Evolutionary conservation across 768 basidiomycete species (phyloP).

Genomic region (Hysterangium stoloniferum): DNA sequence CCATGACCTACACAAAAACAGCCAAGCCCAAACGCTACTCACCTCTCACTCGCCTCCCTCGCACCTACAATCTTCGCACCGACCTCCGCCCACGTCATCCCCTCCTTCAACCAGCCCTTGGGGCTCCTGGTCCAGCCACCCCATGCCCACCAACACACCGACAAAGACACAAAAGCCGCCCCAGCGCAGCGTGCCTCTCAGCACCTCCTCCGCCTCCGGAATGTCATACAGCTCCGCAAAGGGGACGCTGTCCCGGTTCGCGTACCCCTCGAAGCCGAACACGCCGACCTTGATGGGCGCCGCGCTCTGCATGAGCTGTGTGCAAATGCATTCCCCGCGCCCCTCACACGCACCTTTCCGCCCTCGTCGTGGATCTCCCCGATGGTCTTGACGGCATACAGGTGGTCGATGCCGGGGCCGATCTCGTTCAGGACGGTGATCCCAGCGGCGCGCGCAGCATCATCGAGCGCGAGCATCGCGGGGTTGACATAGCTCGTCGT

Average conservation of each 20-base stretch:
- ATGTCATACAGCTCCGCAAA: slow-evolving; percentile 91
- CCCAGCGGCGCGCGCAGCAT: slow-evolving; percentile 74
- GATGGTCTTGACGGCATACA: slow-evolving; percentile 92
- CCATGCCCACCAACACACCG: slow-evolving; percentile 75
- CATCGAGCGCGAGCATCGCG: slow-evolving; percentile 82
- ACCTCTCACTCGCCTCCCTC: slow-evolving; percentile 63
- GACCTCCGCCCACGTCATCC: slow-evolving; percentile 77
- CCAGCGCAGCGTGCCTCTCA: slow-evolving; percentile 90
- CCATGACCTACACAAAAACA: too few relatives aligned
- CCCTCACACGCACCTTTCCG: slow-evolving; percentile 84
- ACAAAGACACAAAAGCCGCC: slow-evolving; percentile 97
- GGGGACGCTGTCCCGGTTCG: slow-evolving; percentile 88
- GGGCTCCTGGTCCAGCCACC: slow-evolving; percentile 72
- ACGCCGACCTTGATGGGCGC: too few relatives aligned
- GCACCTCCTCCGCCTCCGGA: slow-evolving; percentile 86
- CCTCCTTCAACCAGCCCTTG: slow-evolving; percentile 71
- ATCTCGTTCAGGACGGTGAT: slow-evolving; percentile 97
- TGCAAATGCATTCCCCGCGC: too few relatives aligned
- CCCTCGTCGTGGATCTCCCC: slow-evolving; percentile 90
- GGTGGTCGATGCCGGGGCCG: slow-evolving; percentile 90
- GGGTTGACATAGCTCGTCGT: slow-evolving; percentile 94
- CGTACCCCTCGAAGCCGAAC: slow-evolving; percentile 94
- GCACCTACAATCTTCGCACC: slow-evolving; percentile 70
- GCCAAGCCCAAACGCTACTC: slow-evolving; percentile 12
- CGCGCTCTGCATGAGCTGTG: too few relatives aligned